These are phyloP conservation scores for Epichloe festucae DNA, from an alignment of 2,329 filamentous ascomycete genomes.

Conservation along the genomic window DNA sequence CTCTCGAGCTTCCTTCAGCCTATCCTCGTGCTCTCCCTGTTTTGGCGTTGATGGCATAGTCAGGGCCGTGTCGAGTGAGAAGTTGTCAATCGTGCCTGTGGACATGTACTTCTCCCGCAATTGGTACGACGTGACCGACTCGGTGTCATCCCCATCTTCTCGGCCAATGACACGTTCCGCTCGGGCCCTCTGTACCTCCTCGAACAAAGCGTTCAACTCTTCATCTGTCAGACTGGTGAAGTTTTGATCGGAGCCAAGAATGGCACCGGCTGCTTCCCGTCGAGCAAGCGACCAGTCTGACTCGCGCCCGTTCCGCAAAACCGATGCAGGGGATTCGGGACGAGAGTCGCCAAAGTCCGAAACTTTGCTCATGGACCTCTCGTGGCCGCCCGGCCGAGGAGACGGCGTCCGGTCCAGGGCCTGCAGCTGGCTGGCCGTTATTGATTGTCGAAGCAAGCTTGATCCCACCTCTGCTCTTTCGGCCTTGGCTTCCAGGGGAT, in stretches of 20 bases:
- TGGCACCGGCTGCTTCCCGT: slow-evolving; percentile 81
- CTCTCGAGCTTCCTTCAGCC: slow-evolving; percentile 60
- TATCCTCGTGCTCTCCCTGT: slow-evolving; percentile 62
- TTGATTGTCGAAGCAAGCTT: slow-evolving; percentile 75
- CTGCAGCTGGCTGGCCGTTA: slow-evolving; percentile 48
- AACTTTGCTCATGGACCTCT: slow-evolving; percentile 65
- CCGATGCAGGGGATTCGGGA: slow-evolving; percentile 66
- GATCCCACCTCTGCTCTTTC: slow-evolving; percentile 73
- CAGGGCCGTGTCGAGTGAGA: slow-evolving; percentile 84
- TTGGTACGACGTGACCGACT: slow-evolving; percentile 79
- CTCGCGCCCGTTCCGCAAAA: slow-evolving; percentile 54
- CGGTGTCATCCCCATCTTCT: slow-evolving; percentile 77
- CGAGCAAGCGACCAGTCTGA: slow-evolving; percentile 92
- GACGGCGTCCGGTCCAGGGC: slow-evolving; percentile 40
- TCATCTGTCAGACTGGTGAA: slow-evolving; percentile 85
- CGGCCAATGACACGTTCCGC: slow-evolving; percentile 60
- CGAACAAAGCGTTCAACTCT: slow-evolving; percentile 83
- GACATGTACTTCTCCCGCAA: slow-evolving; percentile 92
- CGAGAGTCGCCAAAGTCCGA: slow-evolving; percentile 71
- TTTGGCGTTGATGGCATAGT: slow-evolving; percentile 91
- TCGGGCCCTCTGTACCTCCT: slow-evolving; percentile 80
- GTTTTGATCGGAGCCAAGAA: slow-evolving; percentile 82
- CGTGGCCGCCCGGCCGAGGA: slow-evolving; percentile 48
- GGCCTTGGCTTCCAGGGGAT: slow-evolving; percentile 87
- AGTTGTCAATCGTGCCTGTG: slow-evolving; percentile 87